phyloP scores from a whole-genome alignment of 2,329 filamentous ascomycete species.

The Metarhizium rileyi region DNA sequence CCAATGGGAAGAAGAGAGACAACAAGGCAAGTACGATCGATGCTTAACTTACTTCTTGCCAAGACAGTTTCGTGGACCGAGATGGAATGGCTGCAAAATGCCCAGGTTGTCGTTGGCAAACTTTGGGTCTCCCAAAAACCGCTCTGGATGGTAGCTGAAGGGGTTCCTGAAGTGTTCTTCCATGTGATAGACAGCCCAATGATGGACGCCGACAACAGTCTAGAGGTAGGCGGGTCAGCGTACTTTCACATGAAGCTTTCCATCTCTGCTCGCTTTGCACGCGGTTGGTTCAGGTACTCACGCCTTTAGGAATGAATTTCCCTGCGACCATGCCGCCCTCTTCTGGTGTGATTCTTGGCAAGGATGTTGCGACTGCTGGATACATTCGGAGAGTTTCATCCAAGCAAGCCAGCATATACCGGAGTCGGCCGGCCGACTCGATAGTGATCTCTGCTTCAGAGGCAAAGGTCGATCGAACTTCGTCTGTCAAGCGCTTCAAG shows the following conservation, averaged over 20 bases:
- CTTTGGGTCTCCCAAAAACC: slow-evolving; percentile 20
- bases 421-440: slow-evolving; percentile 17
- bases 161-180: slow-evolving; percentile 22
- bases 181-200: slow-evolving; percentile 24
- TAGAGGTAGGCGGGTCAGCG: slow-evolving; percentile 1
- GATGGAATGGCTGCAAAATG: slow-evolving; percentile 19
- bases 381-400: slow-evolving; percentile 32
- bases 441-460: slow-evolving; percentile 28
- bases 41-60: slow-evolving; percentile 23
- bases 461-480: slow-evolving; percentile 29
- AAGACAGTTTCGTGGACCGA: slow-evolving; percentile 21
- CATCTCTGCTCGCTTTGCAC: not conserved
- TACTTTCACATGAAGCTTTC: not conserved
- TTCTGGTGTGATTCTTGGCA: not conserved
- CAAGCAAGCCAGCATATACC: slow-evolving; percentile 31
- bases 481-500: slow-evolving; percentile 20
- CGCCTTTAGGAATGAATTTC: slow-evolving; percentile 21
- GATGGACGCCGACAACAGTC: slow-evolving; percentile 24
- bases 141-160: slow-evolving; percentile 26
- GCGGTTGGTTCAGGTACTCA: slow-evolving; percentile 9
- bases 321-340: slow-evolving; percentile 22
- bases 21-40: not conserved
- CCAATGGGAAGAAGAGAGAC: not conserved
- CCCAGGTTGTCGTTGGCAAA: slow-evolving; percentile 15
- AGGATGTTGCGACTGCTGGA: slow-evolving; percentile 14